Evolutionary conservation across 768 basidiomycete genomes (phyloP), one percentile per base, ranked within the genome.

Genomic region (Boletus reticulatus): DNA sequence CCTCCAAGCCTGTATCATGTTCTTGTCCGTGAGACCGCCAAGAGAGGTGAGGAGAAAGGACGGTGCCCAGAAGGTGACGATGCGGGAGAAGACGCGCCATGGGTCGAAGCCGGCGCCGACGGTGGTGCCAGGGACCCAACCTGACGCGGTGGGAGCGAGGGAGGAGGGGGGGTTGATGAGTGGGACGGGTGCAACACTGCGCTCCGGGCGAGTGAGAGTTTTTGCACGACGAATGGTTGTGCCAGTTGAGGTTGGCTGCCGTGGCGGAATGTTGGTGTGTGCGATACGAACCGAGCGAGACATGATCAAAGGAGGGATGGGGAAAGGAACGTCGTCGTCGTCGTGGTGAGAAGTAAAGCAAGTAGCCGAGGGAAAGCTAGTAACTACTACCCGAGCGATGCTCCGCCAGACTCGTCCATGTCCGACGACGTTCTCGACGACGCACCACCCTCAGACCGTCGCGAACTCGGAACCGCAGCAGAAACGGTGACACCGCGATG

Each of bases 191-290:
- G 94, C 94, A 47, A 98, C 91, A 67, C 91, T 81, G 54, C 97
- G 86, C 77, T 99, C 97, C 66, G 97, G 97, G 55, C 93, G 83
- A 48, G 92, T 98, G 62, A 99, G 85, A 7, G 97, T 99, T 79
- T 98, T 99, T 68, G 91, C 92, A 51, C 95, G 82, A 52, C 88
- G 87, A 53, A 94, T 77, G 48, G 88, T 88, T 45, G 82, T 72
- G 43, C 80, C 82, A 31, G 80, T 72, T 16, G 76, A 71, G 19
- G 22, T n/a, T 52, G 16, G 84, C 79, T 46, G 79, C 50, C 84
- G 78, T 48, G 80, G 75, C 11, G 86, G 84, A 84, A 53, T 80
- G 72, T 88, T 29, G 29, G 29, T 29, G 46, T 41, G 53, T 13
- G 52, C 52, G 31, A 67, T 43, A 53, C 58, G 68, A 17, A 69